These are phyloP conservation scores for Colletotrichum liaoningense DNA, from an alignment of 2,329 filamentous ascomycete genomes.

Conservation along the genomic window DNA sequence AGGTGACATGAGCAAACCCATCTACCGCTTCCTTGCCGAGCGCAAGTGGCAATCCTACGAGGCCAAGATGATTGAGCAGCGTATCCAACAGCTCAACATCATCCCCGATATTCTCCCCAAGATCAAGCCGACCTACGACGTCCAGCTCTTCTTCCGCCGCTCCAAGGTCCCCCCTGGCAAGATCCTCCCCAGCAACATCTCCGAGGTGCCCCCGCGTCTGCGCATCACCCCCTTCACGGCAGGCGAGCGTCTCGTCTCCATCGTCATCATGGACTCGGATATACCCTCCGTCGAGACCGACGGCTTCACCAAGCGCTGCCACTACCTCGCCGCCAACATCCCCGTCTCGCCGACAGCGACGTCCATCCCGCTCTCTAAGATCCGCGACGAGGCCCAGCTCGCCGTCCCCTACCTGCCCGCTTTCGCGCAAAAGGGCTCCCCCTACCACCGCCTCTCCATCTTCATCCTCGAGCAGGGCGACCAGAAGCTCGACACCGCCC, in stretches of 20 bases:
- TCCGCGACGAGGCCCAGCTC: slow-evolving; percentile 72
- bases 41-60: slow-evolving; percentile 89
- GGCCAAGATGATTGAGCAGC: slow-evolving; percentile 82
- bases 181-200: slow-evolving; percentile 79
- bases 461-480: slow-evolving; percentile 85
- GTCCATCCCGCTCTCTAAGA: slow-evolving; percentile 72
- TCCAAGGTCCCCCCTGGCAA: slow-evolving; percentile 80
- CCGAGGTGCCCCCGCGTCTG: slow-evolving; percentile 79
- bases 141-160: slow-evolving; percentile 83
- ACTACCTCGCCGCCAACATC: slow-evolving; percentile 82
- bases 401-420: slow-evolving; percentile 86
- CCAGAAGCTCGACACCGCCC: slow-evolving; percentile 66
- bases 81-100: slow-evolving; percentile 87
- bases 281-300: slow-evolving; percentile 84
- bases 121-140: slow-evolving; percentile 82
- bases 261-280: slow-evolving; percentile 90
- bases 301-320: slow-evolving; percentile 82
- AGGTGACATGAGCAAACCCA: slow-evolving; percentile 97
- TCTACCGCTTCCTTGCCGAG: slow-evolving; percentile 91
- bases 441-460: slow-evolving; percentile 89
- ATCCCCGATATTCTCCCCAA: slow-evolving; percentile 88
- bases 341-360: slow-evolving; percentile 64
- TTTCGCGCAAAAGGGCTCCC: slow-evolving; percentile 87
- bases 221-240: slow-evolving; percentile 87
- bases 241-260: slow-evolving; percentile 83